These are phyloP conservation scores for Stylosanthes scabra DNA, from an alignment of 331 rosid species.

Conservation along the genomic window DNA sequence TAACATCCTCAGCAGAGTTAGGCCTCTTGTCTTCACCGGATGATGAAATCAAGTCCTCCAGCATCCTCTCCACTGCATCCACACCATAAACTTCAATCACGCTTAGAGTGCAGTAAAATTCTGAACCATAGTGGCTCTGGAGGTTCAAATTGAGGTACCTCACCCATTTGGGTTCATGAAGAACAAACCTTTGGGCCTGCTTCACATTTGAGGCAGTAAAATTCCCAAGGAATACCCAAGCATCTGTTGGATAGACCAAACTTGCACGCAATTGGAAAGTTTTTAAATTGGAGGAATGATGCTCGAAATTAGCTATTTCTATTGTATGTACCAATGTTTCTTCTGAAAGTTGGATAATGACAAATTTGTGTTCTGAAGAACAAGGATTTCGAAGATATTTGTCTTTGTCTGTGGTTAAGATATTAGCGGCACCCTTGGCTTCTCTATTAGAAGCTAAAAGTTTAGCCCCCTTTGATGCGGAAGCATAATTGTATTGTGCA, in stretches of 20 bases:
- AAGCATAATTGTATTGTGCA: slow-evolving; percentile 86
- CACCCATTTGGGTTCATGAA: slow-evolving; percentile 88
- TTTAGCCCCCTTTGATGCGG: slow-evolving; percentile 92
- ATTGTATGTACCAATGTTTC: slow-evolving; percentile 87
- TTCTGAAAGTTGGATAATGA: slow-evolving; percentile 85
- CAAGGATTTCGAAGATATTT: slow-evolving; percentile 95
- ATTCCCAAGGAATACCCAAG: slow-evolving; percentile 79
- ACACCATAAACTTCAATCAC: slow-evolving; percentile 82
- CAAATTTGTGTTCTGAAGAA: slow-evolving; percentile 85
- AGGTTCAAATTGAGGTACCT: slow-evolving; percentile 82
- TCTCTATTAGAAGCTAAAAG: slow-evolving; percentile 92
- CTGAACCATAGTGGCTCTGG: slow-evolving; percentile 83
- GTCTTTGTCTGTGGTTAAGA: slow-evolving; percentile 82
- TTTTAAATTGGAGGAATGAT: slow-evolving; percentile 83
- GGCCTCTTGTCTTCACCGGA: slow-evolving; percentile 58
- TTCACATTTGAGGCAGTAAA: slow-evolving; percentile 83
- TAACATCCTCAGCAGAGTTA: slow-evolving; percentile 41
- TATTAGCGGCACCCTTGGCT: slow-evolving; percentile 94
- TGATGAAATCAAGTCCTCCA: slow-evolving; percentile 72
- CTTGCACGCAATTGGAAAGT: slow-evolving; percentile 79
- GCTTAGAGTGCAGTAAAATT: slow-evolving; percentile 88
- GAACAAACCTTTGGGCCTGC: slow-evolving; percentile 75
- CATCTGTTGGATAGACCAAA: slow-evolving; percentile 85
- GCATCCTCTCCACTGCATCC: slow-evolving; percentile 94
- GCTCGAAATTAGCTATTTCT: slow-evolving; percentile 91